Evolutionary conservation across 75 land plant species (phyloP), one percentile per base, ranked within the genome.

Genomic region (Chamaecyparis obtusa): DNA sequence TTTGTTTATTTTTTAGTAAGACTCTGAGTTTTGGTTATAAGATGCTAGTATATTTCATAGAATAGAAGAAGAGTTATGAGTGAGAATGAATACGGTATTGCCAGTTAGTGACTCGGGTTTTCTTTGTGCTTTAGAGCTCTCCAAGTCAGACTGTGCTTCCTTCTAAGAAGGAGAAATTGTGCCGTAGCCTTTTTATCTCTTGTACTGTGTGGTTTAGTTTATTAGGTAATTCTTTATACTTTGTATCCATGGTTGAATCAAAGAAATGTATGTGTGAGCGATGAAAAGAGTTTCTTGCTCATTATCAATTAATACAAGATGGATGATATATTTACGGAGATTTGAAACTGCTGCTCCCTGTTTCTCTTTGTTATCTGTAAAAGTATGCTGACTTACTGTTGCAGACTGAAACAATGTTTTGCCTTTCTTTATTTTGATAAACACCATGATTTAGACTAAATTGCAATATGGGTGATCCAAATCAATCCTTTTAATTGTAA

Each of bases 91-190:
- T 54, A 30, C 64, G 36, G 46, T 32, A 35, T 16, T 36, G 32
- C 21, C 85, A 36, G 16, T 55, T 64, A 35, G 41, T 55, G 16
- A 84, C 54, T 55, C 35, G 64, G 85, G 85, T 84, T 84, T 84
- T 84, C 85, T 33, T 51, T 32, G 85, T 84, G 85, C 85, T 84
- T 84, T 84, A 54, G 85, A 55, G 64, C 85, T 24, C 49, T 84
- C 64, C 85, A 84, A 55, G 67, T 36, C 21, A 35, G 85, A 55
- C 27, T 81, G 51, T 44, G 49, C 11, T 36, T n/a, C 56, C 41
- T 48, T 84, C 39, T 55, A 83, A 46, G 55, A 84, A 81, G 64
- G 56, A 55, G 85, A 84, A 30, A 33, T 84, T 16, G 51, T 14
- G 21, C 21, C 49, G 9, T 84, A 32, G 64, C 36, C 49, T 55